Conservation (phyloP, 1,284 basidiomycete species). For the Heterobasidion parviporum region DNA sequence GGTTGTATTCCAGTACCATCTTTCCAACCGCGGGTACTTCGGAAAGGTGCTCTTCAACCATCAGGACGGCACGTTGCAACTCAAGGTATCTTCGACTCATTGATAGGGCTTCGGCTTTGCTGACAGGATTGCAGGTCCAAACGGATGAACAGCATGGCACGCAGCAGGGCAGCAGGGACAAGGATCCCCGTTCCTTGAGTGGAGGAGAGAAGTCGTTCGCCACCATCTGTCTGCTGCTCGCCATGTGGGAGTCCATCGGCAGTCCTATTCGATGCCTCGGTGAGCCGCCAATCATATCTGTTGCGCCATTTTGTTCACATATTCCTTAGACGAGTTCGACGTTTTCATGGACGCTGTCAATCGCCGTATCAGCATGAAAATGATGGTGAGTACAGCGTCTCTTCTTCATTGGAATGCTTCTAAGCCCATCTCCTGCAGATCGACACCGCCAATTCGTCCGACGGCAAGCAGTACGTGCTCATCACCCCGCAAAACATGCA, state of each 20-base stretch:
- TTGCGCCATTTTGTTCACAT: not conserved
- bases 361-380: slow-evolving; percentile 83
- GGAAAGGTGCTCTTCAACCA: slow-evolving; percentile 87
- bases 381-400: slow-evolving; percentile 59
- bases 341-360: slow-evolving; percentile 97
- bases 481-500: slow-evolving; percentile 88
- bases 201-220: slow-evolving; percentile 98
- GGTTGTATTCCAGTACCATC: slow-evolving; percentile 74
- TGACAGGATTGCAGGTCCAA: slow-evolving; percentile 42
- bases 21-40: slow-evolving; percentile 80
- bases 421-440: slow-evolving; percentile 40
- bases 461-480: slow-evolving; percentile 85
- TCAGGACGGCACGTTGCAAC: slow-evolving; percentile 49
- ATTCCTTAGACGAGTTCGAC: slow-evolving; percentile 73
- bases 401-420: slow-evolving; percentile 1
- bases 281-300: slow-evolving; percentile 28
- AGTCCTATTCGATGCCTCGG: slow-evolving; percentile 94
- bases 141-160: slow-evolving; percentile 69
- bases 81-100: slow-evolving; percentile 42
- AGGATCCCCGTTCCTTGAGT: slow-evolving; percentile 77
- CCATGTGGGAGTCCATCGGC: slow-evolving; percentile 92
- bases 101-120: not conserved
- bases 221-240: slow-evolving; percentile 87
- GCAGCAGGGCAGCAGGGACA: slow-evolving; percentile 48
- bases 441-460: slow-evolving; percentile 76